Conservation (phyloP, 805 yeast species). For the Grigorovia transvaalensis region DNA sequence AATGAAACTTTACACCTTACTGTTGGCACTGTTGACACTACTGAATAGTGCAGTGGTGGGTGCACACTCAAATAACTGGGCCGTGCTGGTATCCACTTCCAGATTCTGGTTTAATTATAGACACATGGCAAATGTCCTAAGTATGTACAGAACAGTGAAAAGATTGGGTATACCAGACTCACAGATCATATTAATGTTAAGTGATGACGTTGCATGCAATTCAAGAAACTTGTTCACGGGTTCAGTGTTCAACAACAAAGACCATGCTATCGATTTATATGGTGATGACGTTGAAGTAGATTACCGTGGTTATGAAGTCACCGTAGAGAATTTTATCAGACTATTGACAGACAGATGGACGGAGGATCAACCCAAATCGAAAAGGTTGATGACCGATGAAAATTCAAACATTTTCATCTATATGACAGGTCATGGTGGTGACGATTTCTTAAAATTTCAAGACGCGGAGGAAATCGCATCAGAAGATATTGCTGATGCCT, state of each 20-base stretch:
- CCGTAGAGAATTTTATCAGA: constrained; percentile 93
- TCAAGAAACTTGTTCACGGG: constrained; percentile 95
- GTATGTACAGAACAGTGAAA: constrained; percentile 92
- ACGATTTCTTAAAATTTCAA: constrained; percentile 92
- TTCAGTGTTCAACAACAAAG: constrained; percentile 87
- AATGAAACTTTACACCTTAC: neutral
- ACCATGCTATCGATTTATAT: constrained; percentile 82
- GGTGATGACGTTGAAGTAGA: constrained; percentile 95
- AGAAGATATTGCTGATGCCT: constrained; percentile 93
- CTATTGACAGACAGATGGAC: constrained; percentile 93
- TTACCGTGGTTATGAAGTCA: constrained; percentile 94
- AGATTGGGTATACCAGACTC: constrained; percentile 96
- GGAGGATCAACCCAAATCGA: constrained; percentile 84
- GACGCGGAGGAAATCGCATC: constrained; percentile 97
- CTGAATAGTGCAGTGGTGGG: neutral
- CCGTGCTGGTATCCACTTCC: constrained; percentile 90
- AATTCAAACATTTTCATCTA: constrained; percentile 88
- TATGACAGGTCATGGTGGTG: constrained; percentile 98
- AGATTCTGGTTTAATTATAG: constrained; percentile 97
- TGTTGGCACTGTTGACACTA: neutral
- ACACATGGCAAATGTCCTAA: constrained; percentile 92
- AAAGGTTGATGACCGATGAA: constrained; percentile 84
- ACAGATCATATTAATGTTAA: constrained; percentile 88
- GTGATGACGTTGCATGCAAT: constrained; percentile 96
- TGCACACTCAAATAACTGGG: constrained; percentile 55